Percentiles rank a stretch among this genome's conserved stretches.
phyloP scores from a whole-genome alignment of 108 stramenopile species.

The Skeletonema marinoi region DNA sequence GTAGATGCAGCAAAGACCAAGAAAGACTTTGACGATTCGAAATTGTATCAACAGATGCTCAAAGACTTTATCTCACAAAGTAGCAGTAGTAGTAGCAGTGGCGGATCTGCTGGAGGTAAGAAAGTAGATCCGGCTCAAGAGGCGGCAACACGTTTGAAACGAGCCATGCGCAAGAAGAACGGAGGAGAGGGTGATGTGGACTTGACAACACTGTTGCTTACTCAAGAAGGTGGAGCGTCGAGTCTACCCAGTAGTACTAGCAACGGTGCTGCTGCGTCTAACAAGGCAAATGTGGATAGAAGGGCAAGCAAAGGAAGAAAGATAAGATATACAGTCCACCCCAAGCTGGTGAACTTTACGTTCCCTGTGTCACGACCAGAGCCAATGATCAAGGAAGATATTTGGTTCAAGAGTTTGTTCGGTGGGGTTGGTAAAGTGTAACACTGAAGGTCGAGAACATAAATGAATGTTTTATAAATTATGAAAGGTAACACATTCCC shows the following conservation, averaged over 20 bases:
- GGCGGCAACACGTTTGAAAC: slow-evolving; percentile 44
- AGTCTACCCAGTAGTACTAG: neutral
- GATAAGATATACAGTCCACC: slow-evolving; percentile 88
- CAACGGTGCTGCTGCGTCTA: slow-evolving; percentile 20
- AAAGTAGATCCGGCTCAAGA: slow-evolving; percentile 40
- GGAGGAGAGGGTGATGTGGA: slow-evolving; percentile 31
- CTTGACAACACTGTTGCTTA: slow-evolving; percentile 16
- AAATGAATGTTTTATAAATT: no score
- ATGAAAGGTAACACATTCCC: no score
- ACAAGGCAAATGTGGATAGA: slow-evolving; percentile 79
- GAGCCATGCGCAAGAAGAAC: slow-evolving; percentile 46
- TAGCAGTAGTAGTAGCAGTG: slow-evolving; percentile 9
- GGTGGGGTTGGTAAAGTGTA: slow-evolving; percentile 58
- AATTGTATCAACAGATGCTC: slow-evolving; percentile 92
- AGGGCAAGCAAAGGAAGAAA: slow-evolving; percentile 94
- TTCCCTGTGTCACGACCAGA: slow-evolving; percentile 80
- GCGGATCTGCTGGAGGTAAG: slow-evolving; percentile 5
- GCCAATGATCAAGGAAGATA: slow-evolving; percentile 67
- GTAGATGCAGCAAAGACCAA: slow-evolving; percentile 23
- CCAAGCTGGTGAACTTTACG: slow-evolving; percentile 93
- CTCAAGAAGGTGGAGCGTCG: neutral
- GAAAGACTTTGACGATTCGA: slow-evolving; percentile 83
- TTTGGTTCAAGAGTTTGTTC: slow-evolving; percentile 84
- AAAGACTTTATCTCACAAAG: slow-evolving; percentile 72
- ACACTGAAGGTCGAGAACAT: no score